phyloP scores from a whole-genome alignment of 2,329 filamentous ascomycete species.

The Mycosphaerelloides madeirae region DNA sequence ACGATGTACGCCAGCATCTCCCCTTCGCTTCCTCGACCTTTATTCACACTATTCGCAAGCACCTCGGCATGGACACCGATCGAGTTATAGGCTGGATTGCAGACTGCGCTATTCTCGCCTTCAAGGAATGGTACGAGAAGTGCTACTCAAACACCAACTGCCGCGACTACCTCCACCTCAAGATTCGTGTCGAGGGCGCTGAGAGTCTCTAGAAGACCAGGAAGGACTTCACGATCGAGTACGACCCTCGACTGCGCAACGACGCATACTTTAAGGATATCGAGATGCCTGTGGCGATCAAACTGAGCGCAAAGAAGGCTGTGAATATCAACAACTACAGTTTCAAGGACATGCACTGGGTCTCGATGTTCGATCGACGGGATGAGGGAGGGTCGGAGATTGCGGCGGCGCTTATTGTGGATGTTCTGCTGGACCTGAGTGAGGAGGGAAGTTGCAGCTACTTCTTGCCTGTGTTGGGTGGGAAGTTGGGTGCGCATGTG shows the following conservation, averaged over 20 bases:
- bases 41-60: background rate
- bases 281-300: background rate
- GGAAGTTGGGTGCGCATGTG: background rate
- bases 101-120: background rate
- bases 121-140: background rate
- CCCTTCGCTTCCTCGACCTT: background rate
- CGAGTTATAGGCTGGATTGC: background rate
- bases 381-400: background rate
- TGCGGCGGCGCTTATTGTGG: background rate
- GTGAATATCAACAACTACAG: background rate
- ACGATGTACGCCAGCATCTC: background rate
- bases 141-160: background rate
- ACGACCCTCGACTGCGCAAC: background rate
- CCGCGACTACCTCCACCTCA: background rate
- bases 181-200: background rate
- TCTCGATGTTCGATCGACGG: background rate
- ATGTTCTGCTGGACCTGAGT: background rate
- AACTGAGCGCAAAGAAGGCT: background rate
- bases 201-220: background rate
- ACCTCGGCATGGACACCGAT: background rate
- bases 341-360: background rate
- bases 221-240: background rate
- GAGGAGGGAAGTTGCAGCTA: background rate
- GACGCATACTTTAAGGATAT: background rate
- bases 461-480: background rate